Evolutionary conservation across 495 filamentous ascomycete genomes (phyloP).

Genomic region (Tuber umbilicatum): DNA sequence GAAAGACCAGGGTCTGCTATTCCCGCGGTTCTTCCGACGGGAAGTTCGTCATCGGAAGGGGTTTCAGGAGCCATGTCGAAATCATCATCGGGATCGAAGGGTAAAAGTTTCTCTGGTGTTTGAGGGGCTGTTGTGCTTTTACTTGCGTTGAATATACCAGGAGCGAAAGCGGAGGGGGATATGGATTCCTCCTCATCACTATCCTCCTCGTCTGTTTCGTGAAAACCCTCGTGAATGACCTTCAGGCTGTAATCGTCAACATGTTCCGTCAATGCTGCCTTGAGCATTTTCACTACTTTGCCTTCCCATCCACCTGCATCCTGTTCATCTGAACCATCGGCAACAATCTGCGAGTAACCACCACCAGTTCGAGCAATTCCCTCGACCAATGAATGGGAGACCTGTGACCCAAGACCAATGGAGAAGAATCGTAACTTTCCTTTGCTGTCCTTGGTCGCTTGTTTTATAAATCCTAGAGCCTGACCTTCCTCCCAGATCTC

Average conservation of each 20-base stretch:
- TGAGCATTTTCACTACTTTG: too few species aligned
- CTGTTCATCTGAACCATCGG: constrained; percentile 13
- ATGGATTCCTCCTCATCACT: background rate
- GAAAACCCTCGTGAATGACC: too few species aligned
- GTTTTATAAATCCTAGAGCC: constrained; percentile 46
- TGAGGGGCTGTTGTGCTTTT: constrained; percentile 9
- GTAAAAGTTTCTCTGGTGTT: constrained; percentile 14
- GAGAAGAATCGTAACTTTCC: constrained; percentile 52
- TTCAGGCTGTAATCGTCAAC: constrained; percentile 55
- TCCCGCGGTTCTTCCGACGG: constrained; percentile 43
- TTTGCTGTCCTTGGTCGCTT: background rate
- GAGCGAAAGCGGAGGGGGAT: background rate
- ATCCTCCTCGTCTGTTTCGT: constrained; percentile 49
- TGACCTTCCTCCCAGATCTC: constrained; percentile 53
- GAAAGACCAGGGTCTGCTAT: constrained; percentile 49
- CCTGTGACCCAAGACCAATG: constrained; percentile 56
- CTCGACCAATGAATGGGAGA: constrained; percentile 59
- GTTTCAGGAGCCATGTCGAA: constrained; percentile 38
- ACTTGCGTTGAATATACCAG: background rate
- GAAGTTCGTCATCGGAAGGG: constrained; percentile 42
- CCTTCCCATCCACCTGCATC: too few species aligned
- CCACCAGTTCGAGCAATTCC: constrained; percentile 59
- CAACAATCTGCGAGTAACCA: constrained; percentile 58
- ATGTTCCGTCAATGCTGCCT: constrained; percentile 57
- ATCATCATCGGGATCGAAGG: constrained; percentile 6